phyloP scores from a whole-genome alignment of 139 green algal species.

The Volvox reticuliferus region DNA sequence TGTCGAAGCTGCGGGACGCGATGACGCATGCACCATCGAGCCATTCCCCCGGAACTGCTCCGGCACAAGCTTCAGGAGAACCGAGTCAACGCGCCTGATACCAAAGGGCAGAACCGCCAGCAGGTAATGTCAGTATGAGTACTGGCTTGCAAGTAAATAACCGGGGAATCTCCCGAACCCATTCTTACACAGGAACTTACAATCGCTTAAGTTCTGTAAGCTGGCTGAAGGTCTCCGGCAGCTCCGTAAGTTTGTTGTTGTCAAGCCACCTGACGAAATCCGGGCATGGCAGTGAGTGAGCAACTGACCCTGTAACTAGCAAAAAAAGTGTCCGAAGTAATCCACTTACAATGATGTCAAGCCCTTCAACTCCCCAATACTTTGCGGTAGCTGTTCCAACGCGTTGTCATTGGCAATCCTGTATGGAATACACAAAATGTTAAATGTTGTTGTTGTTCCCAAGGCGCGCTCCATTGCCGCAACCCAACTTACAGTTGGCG shows the following conservation, averaged over 20 bases:
- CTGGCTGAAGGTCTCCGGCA: slow-evolving; percentile 36
- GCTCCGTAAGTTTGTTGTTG: slow-evolving; percentile 37
- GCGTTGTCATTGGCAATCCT: slow-evolving; percentile 45
- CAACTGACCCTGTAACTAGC: neutral
- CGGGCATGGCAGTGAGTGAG: neutral
- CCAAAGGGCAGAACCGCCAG: neutral
- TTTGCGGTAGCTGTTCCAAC: slow-evolving; percentile 43
- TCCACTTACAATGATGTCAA: slow-evolving; percentile 36
- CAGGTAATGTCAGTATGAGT: neutral
- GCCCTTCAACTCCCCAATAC: slow-evolving; percentile 28
- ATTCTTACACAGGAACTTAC: neutral
- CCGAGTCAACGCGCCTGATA: slow-evolving; percentile 18
- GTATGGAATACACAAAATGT: neutral
- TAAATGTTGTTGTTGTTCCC: too few species aligned
- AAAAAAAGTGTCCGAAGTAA: neutral
- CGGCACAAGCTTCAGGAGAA: slow-evolving; percentile 12
- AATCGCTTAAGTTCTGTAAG: slow-evolving; percentile 39
- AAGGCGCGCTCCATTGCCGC: too few species aligned
- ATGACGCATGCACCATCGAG: neutral
- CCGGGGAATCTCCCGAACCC: neutral
- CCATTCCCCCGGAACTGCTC: slow-evolving; percentile 17
- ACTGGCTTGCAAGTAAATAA: neutral
- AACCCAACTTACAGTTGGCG: slow-evolving; percentile 64
- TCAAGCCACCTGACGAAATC: slow-evolving; percentile 37
- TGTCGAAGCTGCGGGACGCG: neutral